Evolutionary conservation across 1,139 yeast species (phyloP), one percentile per base, ranked within the genome.

Genomic region (Geotrichum restrictum): DNA sequence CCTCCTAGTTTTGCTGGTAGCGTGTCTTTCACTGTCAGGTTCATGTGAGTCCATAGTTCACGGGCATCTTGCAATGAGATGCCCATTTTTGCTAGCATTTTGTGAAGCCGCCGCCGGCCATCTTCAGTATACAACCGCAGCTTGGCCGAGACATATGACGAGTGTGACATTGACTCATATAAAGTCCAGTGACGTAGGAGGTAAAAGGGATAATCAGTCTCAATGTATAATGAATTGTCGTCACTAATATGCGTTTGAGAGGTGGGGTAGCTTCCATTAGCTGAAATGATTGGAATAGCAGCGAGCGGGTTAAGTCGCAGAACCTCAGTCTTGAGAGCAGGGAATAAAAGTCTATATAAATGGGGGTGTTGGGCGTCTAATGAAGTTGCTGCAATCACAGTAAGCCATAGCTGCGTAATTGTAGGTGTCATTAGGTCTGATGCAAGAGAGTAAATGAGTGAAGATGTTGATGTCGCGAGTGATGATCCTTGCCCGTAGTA

Each of bases 31-130:
- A 93, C 76, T 14, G 79, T 77, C 46, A 87, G 79, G 64, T 89
- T 95, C 83, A 91, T 82, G 67, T 93, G 95, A 33, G 85, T 76
- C 97, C 98, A 94, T 57, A 84, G 83, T 68, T 94, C 97, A 62
- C 85, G 86, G 1, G 98, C 95, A 22, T 86, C 85, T 2, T 83
- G 86, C 48, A 94, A 72, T 0, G 97, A 85, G 4, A 94, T 85
- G 6, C 98, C 98, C 97, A 94, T 93, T 61, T 86, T 82, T 1
- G 98, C 98, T 71, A 94, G 86, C 78, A 94, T 76, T 62, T 89
- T 89, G 66, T 91, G 95, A 48, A 94, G 73, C 60, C 83, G 79
- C 66, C 88, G 88, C 61, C 84, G 80, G 3, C 98, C 98, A 54
- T 87, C 94, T 63, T 88, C 96, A 21, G 94, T 85, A 93, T 96